phyloP scores from a whole-genome alignment of 768 basidiomycete species.

The Tricholoma terreum region DNA sequence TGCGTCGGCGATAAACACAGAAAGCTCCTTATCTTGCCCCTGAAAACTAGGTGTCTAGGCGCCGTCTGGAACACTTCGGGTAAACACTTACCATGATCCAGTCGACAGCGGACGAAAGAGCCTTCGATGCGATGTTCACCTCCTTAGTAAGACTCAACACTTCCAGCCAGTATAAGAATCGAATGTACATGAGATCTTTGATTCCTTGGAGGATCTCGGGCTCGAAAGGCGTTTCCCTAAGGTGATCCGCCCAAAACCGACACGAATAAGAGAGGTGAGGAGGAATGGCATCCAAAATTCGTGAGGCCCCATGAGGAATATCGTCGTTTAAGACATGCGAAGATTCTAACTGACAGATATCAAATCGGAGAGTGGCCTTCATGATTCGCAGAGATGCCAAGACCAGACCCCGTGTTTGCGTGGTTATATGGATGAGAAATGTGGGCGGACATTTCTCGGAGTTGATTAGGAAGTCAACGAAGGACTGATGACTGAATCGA shows the following conservation, averaged over 20 bases:
- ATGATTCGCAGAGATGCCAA: slow-evolving; percentile 23
- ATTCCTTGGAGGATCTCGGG: slow-evolving; percentile 9
- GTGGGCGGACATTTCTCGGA: slow-evolving; percentile 7
- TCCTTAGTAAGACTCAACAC: slow-evolving; percentile 24
- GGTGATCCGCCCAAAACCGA: slow-evolving; percentile 30
- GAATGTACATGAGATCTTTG: slow-evolving; percentile 18
- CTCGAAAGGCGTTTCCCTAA: slow-evolving; percentile 5
- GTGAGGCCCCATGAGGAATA: slow-evolving; percentile 17
- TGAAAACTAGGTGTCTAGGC: no score
- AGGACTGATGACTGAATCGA: slow-evolving; percentile 25
- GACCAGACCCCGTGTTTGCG: slow-evolving; percentile 19
- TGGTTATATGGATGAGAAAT: slow-evolving; percentile 14
- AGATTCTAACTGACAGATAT: slow-evolving; percentile 30
- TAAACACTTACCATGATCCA: slow-evolving; percentile 12
- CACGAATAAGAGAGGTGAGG: slow-evolving; percentile 26
- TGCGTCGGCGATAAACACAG: neutral
- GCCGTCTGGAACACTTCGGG: neutral
- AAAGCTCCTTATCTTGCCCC: slow-evolving; percentile 4
- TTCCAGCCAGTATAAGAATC: slow-evolving; percentile 31
- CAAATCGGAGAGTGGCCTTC: slow-evolving; percentile 29
- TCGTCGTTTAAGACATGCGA: slow-evolving; percentile 28
- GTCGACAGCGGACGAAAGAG: neutral
- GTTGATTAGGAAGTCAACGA: slow-evolving; percentile 21
- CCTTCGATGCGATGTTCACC: slow-evolving; percentile 3
- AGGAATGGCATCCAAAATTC: slow-evolving; percentile 20